Evolutionary conservation across 2,329 filamentous ascomycete species (phyloP).

Genomic region (Verticillium tricorpus): DNA sequence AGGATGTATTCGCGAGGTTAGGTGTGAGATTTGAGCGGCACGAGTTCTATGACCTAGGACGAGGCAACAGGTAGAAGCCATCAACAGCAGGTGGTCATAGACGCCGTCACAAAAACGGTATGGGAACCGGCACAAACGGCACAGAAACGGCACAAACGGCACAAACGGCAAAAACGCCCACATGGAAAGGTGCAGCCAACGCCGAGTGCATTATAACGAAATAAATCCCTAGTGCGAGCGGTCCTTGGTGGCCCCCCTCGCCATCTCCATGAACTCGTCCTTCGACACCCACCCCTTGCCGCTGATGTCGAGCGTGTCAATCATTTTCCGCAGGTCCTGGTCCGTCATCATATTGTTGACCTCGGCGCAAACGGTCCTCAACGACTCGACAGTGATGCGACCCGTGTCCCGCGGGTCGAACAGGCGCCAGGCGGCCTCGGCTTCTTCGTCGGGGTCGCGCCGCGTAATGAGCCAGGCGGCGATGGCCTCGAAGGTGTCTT

Average conservation of each 20-base stretch:
- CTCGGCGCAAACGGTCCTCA: slow-evolving; percentile 82
- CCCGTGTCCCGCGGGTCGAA: slow-evolving; percentile 94
- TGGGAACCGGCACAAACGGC: too few relatives aligned
- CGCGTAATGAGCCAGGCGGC: slow-evolving; percentile 76
- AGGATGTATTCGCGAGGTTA: too few relatives aligned
- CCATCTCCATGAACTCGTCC: slow-evolving; percentile 64
- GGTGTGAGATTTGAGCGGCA: too few relatives aligned
- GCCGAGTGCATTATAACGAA: not conserved
- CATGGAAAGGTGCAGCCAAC: not conserved
- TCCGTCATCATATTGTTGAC: slow-evolving; percentile 82
- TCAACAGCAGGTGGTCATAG: too few relatives aligned
- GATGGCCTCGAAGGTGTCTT: slow-evolving; percentile 68
- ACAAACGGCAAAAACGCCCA: too few relatives aligned
- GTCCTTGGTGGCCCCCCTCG: slow-evolving; percentile 2
- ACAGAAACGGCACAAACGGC: too few relatives aligned
- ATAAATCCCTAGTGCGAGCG: not conserved
- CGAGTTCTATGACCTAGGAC: too few relatives aligned
- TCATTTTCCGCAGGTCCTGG: slow-evolving; percentile 90
- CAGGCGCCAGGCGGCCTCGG: slow-evolving; percentile 82
- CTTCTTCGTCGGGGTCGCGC: slow-evolving; percentile 86
- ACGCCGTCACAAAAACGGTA: too few relatives aligned
- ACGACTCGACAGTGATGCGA: slow-evolving; percentile 81
- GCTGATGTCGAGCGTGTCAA: slow-evolving; percentile 95
- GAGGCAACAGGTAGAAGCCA: too few relatives aligned
- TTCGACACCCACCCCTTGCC: slow-evolving; percentile 76